These are phyloP conservation scores for Blastomyces emzantsi DNA, from an alignment of 2,329 filamentous ascomycete genomes.

Conservation along the genomic window DNA sequence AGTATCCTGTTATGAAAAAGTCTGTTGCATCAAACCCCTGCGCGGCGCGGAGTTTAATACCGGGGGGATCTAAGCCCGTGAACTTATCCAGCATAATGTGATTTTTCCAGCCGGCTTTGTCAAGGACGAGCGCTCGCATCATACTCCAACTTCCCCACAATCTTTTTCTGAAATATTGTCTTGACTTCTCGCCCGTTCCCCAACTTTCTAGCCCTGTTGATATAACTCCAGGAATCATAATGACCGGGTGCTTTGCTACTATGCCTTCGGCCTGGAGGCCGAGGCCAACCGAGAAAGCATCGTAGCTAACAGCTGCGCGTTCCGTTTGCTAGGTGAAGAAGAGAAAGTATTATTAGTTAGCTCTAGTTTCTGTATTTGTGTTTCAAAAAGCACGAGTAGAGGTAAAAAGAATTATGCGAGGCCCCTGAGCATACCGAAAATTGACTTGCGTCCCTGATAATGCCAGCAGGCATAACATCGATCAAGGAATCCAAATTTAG, in stretches of 20 bases:
- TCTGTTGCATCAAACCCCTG: constrained; percentile 97
- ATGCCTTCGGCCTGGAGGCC: constrained; percentile 76
- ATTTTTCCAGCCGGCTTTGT: constrained; percentile 89
- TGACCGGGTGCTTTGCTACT: constrained; percentile 71
- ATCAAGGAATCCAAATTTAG: constrained; percentile 76
- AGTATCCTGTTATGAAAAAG: constrained; percentile 75
- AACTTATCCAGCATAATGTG: constrained; percentile 95
- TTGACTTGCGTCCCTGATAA: constrained; percentile 78
- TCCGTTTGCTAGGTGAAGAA: constrained; percentile 56
- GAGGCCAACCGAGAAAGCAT: constrained; percentile 84
- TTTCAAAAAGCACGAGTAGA: neutral
- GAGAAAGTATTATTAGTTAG: neutral
- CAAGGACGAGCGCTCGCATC: constrained; percentile 89
- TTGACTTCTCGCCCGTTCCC: constrained; percentile 77
- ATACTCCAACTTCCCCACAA: constrained; percentile 98
- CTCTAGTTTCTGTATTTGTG: constrained; percentile 10
- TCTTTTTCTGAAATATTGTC: constrained; percentile 86
- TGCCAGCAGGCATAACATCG: constrained; percentile 76
- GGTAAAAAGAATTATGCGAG: neutral
- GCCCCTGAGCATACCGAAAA: constrained; percentile 54
- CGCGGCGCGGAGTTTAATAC: constrained; percentile 81
- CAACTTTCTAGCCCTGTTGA: constrained; percentile 95
- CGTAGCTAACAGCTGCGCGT: constrained; percentile 79
- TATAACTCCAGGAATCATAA: constrained; percentile 97
- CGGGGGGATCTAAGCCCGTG: constrained; percentile 83